Percentiles rank a stretch among this genome's conserved stretches.
phyloP scores from a whole-genome alignment of 805 yeast species.

The Nakazawaea wyomingensis region DNA sequence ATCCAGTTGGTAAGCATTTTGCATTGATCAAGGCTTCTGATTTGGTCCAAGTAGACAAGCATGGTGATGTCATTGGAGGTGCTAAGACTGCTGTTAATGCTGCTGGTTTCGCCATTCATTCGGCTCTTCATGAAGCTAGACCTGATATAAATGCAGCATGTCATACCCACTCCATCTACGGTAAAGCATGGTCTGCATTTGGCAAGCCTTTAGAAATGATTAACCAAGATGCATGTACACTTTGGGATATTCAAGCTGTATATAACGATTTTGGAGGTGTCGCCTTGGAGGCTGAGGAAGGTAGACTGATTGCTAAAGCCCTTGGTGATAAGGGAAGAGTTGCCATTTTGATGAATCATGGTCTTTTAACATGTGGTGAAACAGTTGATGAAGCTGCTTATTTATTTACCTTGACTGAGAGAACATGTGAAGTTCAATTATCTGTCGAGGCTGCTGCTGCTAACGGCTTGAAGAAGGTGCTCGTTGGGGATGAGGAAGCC shows the following conservation, averaged over 20 bases:
- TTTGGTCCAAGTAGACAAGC: conserved; percentile 58
- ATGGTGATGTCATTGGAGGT: conserved; percentile 62
- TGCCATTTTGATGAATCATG: conserved; percentile 67
- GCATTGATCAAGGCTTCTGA: conserved; percentile 53
- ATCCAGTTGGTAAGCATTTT: conserved; percentile 81
- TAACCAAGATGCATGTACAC: conserved; percentile 69
- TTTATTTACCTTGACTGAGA: conserved; percentile 58
- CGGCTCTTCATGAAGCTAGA: conserved; percentile 60
- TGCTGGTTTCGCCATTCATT: conserved; percentile 69
- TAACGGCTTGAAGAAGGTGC: conserved; percentile 32
- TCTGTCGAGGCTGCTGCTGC: conserved; percentile 51
- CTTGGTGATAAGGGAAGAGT: conserved; percentile 51
- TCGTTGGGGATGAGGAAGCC: conserved; percentile 60
- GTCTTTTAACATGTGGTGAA: conserved; percentile 62
- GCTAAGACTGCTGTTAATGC: conserved; percentile 50
- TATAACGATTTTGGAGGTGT: conserved; percentile 74
- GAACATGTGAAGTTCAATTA: conserved; percentile 61
- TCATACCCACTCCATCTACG: conserved; percentile 62
- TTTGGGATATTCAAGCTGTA: conserved; percentile 63
- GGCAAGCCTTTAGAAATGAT: conserved; percentile 71
- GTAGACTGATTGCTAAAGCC: conserved; percentile 53
- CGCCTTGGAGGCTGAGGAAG: conserved; percentile 63
- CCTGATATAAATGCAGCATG: conserved; percentile 72
- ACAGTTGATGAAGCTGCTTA: conserved; percentile 76
- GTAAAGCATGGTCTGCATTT: conserved; percentile 61